Conservation (phyloP, 2,329 filamentous ascomycete genomes). For the Curvularia lunata region DNA sequence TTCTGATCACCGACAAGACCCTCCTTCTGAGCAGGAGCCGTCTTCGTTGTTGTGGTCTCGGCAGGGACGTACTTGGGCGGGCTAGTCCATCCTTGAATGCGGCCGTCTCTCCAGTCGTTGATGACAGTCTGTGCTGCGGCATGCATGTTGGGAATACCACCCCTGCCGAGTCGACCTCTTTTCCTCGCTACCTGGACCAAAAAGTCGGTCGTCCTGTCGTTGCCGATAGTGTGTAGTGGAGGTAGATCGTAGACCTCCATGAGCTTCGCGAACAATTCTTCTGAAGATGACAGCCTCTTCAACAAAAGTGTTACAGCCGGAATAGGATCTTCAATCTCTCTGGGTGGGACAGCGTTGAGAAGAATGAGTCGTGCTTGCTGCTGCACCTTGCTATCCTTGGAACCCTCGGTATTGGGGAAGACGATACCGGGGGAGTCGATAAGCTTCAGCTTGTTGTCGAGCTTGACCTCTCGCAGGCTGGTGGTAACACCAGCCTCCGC, state of each 20-base stretch:
- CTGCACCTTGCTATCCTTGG: conserved; percentile 64
- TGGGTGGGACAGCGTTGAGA: conserved; percentile 89
- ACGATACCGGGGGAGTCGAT: conserved; percentile 95
- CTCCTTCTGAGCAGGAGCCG: conserved; percentile 41
- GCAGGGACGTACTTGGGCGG: conserved; percentile 71
- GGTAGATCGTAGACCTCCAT: conserved; percentile 84
- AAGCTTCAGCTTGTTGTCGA: conserved; percentile 91
- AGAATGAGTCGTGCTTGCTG: conserved; percentile 83
- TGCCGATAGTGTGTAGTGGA: conserved; percentile 70
- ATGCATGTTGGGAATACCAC: conserved; percentile 86
- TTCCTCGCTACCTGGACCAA: conserved; percentile 94
- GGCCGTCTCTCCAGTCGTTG: conserved; percentile 94
- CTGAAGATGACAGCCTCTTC: conserved; percentile 74
- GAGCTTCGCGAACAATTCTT: conserved; percentile 78
- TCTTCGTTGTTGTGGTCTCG: conserved; percentile 48
- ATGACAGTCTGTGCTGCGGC: conserved; percentile 91
- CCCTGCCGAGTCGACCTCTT: conserved; percentile 83
- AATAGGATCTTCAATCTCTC: conserved; percentile 90
- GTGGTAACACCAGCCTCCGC: conserved; percentile 94
- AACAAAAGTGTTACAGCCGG: conserved; percentile 87
- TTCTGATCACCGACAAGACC: conserved; percentile 67
- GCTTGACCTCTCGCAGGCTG: conserved; percentile 84
- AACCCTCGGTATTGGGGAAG: conserved; percentile 71
- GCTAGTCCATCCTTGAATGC: conserved; percentile 91
- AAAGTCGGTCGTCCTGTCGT: conserved; percentile 87